These are phyloP conservation scores for Hypoxylon intermedium DNA, from an alignment of 495 filamentous ascomycete genomes.

Conservation along the genomic window DNA sequence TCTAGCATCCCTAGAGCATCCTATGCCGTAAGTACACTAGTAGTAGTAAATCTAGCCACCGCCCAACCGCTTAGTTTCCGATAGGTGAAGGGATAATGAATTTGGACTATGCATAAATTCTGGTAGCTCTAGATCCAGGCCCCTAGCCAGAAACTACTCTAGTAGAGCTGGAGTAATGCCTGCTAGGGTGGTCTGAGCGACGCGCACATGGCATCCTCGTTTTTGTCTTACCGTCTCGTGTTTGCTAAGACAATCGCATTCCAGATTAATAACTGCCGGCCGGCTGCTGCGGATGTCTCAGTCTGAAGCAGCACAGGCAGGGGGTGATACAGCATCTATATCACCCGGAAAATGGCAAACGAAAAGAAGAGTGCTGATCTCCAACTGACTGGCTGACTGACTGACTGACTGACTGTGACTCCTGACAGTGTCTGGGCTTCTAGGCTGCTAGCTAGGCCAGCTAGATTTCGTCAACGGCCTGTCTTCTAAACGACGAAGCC, in stretches of 20 bases:
- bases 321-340: constrained; percentile 1
- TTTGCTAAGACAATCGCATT: constrained; percentile 23
- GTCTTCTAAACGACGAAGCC: constrained; percentile 7
- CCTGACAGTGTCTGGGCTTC: no score
- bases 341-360: background rate
- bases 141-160: constrained; percentile 11
- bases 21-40: constrained; percentile 6
- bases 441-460: no score
- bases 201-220: constrained; percentile 36
- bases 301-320: constrained; percentile 9
- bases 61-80: constrained; percentile 10
- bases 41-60: constrained; percentile 6
- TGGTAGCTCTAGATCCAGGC: constrained; percentile 15
- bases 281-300: constrained; percentile 27
- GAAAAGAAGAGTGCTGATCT: constrained; percentile 9
- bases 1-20: constrained; percentile 17
- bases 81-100: constrained; percentile 14
- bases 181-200: background rate
- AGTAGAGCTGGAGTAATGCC: constrained; percentile 11
- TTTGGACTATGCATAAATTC: constrained; percentile 1
- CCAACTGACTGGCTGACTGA: no score
- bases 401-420: no score
- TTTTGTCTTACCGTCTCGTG: constrained; percentile 26
- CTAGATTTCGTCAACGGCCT: background rate
- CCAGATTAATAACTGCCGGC: constrained; percentile 17